Percentiles rank a stretch among this genome's conserved stretches.
Evolutionary conservation across 2,329 filamentous ascomycete genomes (phyloP).

Genomic region (Hirsutella rhossiliensis): DNA sequence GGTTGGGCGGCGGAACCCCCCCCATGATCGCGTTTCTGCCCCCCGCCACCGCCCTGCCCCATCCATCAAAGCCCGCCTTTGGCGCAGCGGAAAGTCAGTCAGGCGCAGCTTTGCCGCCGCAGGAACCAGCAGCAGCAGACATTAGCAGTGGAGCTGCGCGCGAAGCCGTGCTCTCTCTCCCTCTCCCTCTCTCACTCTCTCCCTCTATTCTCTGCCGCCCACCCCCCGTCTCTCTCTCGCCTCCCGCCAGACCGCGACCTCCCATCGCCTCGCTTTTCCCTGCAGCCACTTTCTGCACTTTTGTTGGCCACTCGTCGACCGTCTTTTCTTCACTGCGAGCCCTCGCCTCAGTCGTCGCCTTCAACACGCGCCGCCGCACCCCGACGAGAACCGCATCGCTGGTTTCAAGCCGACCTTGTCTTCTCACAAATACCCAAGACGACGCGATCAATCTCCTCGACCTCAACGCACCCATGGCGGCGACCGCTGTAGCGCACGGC

Average conservation of each 20-base stretch:
- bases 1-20: constrained; percentile 9
- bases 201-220: neutral
- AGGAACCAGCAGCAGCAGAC: constrained; percentile 3
- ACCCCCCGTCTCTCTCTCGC: neutral
- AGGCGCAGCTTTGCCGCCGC: constrained; percentile 2
- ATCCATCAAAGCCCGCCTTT: constrained; percentile 5
- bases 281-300: neutral
- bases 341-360: neutral
- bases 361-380: neutral
- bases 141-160: neutral
- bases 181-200: neutral
- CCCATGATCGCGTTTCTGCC: constrained; percentile 18
- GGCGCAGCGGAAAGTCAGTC: neutral
- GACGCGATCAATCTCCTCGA: neutral
- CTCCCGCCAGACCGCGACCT: neutral
- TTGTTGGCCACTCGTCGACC: too few species aligned
- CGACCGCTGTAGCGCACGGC: constrained; percentile 36
- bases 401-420: neutral
- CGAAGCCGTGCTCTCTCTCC: neutral
- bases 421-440: neutral
- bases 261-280: neutral
- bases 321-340: neutral
- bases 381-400: neutral
- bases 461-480: constrained; percentile 31
- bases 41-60: constrained; percentile 14